Base-by-base conservation (phyloP, 441 rosid genomes). In the Erodium texanum region DNA sequence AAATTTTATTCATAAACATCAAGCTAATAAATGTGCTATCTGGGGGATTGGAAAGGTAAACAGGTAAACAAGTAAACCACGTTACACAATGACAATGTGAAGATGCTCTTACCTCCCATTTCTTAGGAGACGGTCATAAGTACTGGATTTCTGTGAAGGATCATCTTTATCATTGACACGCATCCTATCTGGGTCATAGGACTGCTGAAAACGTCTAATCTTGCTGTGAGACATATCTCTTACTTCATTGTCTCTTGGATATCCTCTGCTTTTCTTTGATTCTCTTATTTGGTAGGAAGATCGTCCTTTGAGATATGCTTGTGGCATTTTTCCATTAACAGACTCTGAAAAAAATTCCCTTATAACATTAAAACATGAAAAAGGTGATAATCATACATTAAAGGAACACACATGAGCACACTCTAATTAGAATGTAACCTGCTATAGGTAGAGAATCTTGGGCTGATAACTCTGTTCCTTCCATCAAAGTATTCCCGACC, bases 61-160 rank as follows among this genome's bases (percentile, higher is more conserved):
- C 23, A 64, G 52, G 52, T 63, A 11, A 73, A 67, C 19, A 65
- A n/a, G n/a, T n/a, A n/a, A n/a, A n/a, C n/a, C n/a, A 69, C 68
- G 69, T 54, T 70, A 73, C 63, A 62, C 36, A 70, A 62, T 32
- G 62, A 68, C 22, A 71, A 73, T 41, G 66, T 65, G 32, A 75
- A 72, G 65, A 56, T 56, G 24, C 12, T 65, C 11, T 84, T 83
- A 90, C 97, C 96, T 93, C 73, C 96, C 92, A 56, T 69, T 78
- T 79, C 82, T 81, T 61, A 93, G 80, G 73, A 86, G 82, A 70
- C 68, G 72, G 81, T 86, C 69, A 79, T 93, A 93, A 65, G 76
- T 67, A 71, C 75, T 79, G 38, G 71, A 68, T 52, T 74, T 71
- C 67, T 83, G 67, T 62, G 75, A 72, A 68, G 75, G 77, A 68